Evolutionary conservation across 148 eudicot genomes (phyloP), one percentile per base, ranked within the genome.

Genomic region (Fallopia convolvulus): DNA sequence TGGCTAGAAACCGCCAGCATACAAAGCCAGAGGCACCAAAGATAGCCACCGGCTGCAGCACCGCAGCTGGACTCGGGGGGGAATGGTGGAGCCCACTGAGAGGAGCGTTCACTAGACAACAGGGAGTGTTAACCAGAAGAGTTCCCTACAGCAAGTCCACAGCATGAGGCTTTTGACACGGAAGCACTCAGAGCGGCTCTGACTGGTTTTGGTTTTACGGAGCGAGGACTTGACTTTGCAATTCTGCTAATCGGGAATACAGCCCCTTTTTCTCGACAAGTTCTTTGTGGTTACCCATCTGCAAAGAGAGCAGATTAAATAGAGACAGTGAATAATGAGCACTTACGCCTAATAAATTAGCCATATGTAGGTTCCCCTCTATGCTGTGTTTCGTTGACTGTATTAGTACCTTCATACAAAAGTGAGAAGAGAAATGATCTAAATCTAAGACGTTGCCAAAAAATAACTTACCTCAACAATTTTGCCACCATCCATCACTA

Each of bases 101-200:
- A 63, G 70, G 39, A 60, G 66, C 66, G 32, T 60, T 15, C 23
- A 60, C 17, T 44, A 36, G 73, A 70, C 18, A 36, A 70, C 26
- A 3, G 40, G 39, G 74, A 33, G 20, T 26, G 21, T 44, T 44
- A 11, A 8, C 10, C 10, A 44, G 47, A 44, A 48, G 8, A 10
- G 0, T 78, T 66, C 83, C 80, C 55, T 78, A 7, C 75, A 74
- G 75, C 83, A 81, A 66, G 83, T 81, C 80, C 83, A 15, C 83
- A 81, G 76, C 83, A 80, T 66, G 47, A 44, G 47, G 80, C 77
- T 48, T 77, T 81, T 65, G 40, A 74, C 81, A 74, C 81, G 13
- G 32, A 73, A 63, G 74, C 75, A 10, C 80, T 81, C 74, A 36
- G 81, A 82, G 77, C 77, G 74, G 44, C 79, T 79, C 52, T 73